Evolutionary conservation across 192 early-diverging fungal species (phyloP), one percentile per base, ranked within the genome.

Genomic region (Coemansia sp.): DNA sequence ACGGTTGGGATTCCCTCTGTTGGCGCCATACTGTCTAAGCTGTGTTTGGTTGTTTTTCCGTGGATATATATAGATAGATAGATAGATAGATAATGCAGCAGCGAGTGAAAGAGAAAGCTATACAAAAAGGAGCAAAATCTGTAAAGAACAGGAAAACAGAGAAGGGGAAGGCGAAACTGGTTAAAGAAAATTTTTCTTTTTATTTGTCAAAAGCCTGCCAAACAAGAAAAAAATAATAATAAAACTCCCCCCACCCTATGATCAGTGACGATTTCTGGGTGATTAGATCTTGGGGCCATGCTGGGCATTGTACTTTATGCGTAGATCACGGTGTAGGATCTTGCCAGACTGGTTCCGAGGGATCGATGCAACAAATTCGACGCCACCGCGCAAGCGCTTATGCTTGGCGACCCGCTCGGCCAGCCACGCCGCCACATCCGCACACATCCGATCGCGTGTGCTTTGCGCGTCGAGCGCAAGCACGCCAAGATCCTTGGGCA

Each of bases 311-410:
- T 74, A 63, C 28, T 61, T 60, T 16, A 46, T 37, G n/a, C 72
- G 64, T 52, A 79, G 62, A 53, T 74, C 53, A 5, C 72, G 57
- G 35, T 56, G 69, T 30, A 76, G 43, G 46, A 81, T 76, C 58
- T 81, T 81, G 30, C 79, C 79, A 12, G 70, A 57, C 4, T 56
- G 28, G 58, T 70, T 81, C 25, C 71, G 61, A 2, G 79, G 70
- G 45, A 81, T 76, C 2, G 39, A 18, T 3, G 39, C 58, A 35
- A 67, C 40, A 18, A 76, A 18, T 35, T 64, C 67, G 4, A 81
- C 48, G n/a, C 74, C 79, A 23, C 79, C 79, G 2, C 79, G 79
- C 45, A 75, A 45, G 1, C 57, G 65, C 56, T 81, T 81, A 65
- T 81, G 69, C n/a, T 71, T 56, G 1, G 78, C 68, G 0, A 70